Evolutionary conservation across 2,329 filamentous ascomycete genomes (phyloP), one percentile per base, ranked within the genome.

Genomic region (Botrytis tulipae): DNA sequence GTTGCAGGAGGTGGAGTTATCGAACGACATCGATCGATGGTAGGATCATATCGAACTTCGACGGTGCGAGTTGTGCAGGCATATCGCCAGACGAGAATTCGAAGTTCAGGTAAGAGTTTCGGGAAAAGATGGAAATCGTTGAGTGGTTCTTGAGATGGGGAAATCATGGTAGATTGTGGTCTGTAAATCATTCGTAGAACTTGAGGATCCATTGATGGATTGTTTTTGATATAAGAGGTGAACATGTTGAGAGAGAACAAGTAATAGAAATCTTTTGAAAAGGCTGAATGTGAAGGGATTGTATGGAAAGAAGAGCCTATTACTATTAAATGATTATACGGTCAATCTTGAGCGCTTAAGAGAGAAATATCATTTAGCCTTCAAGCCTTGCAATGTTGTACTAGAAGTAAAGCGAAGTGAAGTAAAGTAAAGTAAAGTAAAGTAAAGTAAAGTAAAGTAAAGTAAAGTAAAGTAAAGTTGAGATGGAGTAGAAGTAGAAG

Each of bases 1-100:
- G 84, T 77, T 18, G 82, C 76, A 0, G 85, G 85, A 20, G 82
- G 82, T 48, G 79, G 76, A 12, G 84, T 81, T 7, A 80, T 79
- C 18, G 83, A 82, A 40, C 78, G 77, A 77, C 83, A 85, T 48
- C 69, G 72, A 61, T 71, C 67, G 32, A 51, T n/a, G 9, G 46
- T 37, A n/a, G 61, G 57, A 67, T 78, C 78, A 78, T 86, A 86
- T 73, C 79, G 78, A 54, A 81, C 68, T 18, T 77, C 75, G 25
- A 81, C 75, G 10, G 73, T 75, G n/a, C 79, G 77, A 40, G 75
- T 70, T 16, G 63, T 60, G 66, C 78, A 78, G 29, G 79, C 76
- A 67, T 77, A 72, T 42, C 73, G 71, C 78, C 77, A 81, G 20
- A 81, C 77, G 54, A 79, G 78, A 3, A 78, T 72, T 32, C 80